These are phyloP conservation scores for Salix viminalis DNA, from an alignment of 345 rosid genomes.

Conservation along the genomic window DNA sequence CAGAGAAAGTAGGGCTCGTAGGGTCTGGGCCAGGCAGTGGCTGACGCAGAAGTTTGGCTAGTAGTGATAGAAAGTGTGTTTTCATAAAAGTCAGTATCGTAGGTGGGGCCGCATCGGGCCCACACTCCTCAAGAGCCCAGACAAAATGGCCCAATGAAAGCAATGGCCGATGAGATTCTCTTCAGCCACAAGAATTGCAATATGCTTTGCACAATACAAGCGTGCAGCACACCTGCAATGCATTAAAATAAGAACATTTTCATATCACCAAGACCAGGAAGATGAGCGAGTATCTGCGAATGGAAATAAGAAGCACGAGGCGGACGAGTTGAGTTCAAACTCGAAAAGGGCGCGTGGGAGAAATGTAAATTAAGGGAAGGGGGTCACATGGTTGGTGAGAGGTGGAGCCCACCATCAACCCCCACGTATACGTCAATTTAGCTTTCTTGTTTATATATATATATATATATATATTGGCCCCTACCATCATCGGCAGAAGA, in stretches of 20 bases:
- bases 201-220: background rate
- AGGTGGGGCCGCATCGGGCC: background rate
- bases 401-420: background rate
- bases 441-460: background rate
- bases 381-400: slow-evolving; percentile 27
- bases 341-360: background rate
- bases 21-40: background rate
- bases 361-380: background rate
- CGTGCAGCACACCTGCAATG: background rate
- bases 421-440: slow-evolving; percentile 3
- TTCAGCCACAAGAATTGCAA: background rate
- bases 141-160: background rate
- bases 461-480: no score
- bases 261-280: background rate
- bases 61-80: background rate
- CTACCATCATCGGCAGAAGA: background rate
- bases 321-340: background rate
- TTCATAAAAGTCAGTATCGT: background rate
- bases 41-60: background rate
- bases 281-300: background rate
- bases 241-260: background rate
- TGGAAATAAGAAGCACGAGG: background rate
- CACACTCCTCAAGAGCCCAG: background rate
- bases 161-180: background rate
- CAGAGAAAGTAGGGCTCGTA: background rate